Base-by-base conservation (phyloP, 306 rosid genomes). In the Castanea sativa region DNA sequence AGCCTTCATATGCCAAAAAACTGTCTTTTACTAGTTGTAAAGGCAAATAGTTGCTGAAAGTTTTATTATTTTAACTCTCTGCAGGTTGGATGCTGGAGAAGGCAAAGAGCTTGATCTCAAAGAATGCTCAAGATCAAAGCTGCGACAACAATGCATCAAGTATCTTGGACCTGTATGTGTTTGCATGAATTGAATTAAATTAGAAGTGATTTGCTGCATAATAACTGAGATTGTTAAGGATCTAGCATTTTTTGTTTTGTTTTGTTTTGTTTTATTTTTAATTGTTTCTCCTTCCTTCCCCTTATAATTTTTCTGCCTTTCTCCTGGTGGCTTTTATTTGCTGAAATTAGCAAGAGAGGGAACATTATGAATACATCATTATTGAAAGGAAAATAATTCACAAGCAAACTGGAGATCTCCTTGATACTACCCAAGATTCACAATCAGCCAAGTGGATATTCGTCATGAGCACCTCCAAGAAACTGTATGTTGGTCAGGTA, bases 101-200 rank as follows among this genome's bases (percentile, higher is more conserved):
- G 98, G 98, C 10, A 92, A 86, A 79, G 91, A 89, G 71, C 35
- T 90, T 73, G 97, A 92, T 59, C 93, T 94, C 68, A 77, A 85
- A 4, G 58, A 71, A 1, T 94, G 97, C 75, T 63, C 89, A 11
- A 83, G 94, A 79, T 89, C 89, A 29, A 88, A 90, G 87, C 94
- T 94, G 67, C 84, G 88, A 25, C 83, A 84, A 56, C 97, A 94
- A 79, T 86, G 94, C 91, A 94, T 94, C 70, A 92, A 83, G 83
- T 94, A 94, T 89, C 98, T 94, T 69, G 98, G 97, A 75, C 97
- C 98, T 68, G 97, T 94, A 89, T 75, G 96, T 88, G 51, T 33
- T 76, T 63, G n/a, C 59, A 8, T 64, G 78, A 4, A 75, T 85
- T 51, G 49, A 14, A 64, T 61, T 79, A 25, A 63, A 5, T 29